These are phyloP conservation scores for Amanita rimosa DNA, from an alignment of 768 basidiomycete species.

Conservation along the genomic window DNA sequence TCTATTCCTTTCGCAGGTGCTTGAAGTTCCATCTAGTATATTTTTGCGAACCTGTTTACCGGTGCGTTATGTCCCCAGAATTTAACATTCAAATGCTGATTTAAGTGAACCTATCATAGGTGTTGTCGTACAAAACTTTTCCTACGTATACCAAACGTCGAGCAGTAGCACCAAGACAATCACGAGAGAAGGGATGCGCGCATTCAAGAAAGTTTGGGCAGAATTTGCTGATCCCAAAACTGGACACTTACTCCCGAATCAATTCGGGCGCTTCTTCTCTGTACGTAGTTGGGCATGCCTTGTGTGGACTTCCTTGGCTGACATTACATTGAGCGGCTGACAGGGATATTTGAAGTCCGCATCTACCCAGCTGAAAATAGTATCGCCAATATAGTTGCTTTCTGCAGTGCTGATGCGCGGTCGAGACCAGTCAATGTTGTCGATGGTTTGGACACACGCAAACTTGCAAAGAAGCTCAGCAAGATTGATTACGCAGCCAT, in stretches of 20 bases:
- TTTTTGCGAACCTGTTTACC: slow-evolving; percentile 94
- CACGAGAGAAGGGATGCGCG: slow-evolving; percentile 83
- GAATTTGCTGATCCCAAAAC: slow-evolving; percentile 71
- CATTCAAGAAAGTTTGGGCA: slow-evolving; percentile 93
- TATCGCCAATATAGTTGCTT: slow-evolving; percentile 45
- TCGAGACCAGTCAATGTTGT: slow-evolving; percentile 24
- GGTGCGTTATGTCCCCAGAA: slow-evolving; percentile 29
- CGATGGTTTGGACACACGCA: slow-evolving; percentile 50
- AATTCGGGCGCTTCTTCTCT: slow-evolving; percentile 70
- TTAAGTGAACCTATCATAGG: slow-evolving; percentile 33
- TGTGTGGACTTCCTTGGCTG: not conserved
- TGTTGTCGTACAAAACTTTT: slow-evolving; percentile 94
- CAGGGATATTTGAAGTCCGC: slow-evolving; percentile 79
- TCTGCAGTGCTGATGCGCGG: slow-evolving; percentile 27
- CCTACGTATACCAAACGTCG: slow-evolving; percentile 86
- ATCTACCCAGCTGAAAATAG: slow-evolving; percentile 70
- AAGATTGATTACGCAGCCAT: slow-evolving; percentile 56
- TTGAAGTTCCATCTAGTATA: slow-evolving; percentile 47
- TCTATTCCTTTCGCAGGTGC: not conserved
- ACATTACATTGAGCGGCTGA: slow-evolving; percentile 46
- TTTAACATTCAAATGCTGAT: slow-evolving; percentile 2
- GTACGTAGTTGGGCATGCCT: slow-evolving; percentile 35
- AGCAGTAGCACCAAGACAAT: slow-evolving; percentile 74
- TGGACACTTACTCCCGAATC: slow-evolving; percentile 60
- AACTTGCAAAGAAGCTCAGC: slow-evolving; percentile 45